phyloP scores from a whole-genome alignment of 306 rosid genomes.

The Morella rubra region DNA sequence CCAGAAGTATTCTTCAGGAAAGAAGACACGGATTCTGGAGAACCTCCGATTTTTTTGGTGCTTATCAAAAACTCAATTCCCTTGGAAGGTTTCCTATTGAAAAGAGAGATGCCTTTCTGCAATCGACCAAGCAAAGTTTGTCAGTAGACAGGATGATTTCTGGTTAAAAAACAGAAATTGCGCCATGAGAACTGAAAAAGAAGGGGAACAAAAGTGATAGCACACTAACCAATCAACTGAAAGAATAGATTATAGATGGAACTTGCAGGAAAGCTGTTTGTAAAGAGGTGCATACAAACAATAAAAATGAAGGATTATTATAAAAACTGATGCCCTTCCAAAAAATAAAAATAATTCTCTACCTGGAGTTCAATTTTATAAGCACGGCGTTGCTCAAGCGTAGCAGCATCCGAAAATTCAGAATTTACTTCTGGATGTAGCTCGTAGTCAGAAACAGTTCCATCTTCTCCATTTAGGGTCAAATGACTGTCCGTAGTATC shows the following conservation, averaged over 20 bases:
- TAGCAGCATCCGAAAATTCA: slow-evolving; percentile 82
- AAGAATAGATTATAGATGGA: slow-evolving; percentile 4
- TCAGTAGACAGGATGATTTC: slow-evolving; percentile 39
- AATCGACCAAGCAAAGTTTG: slow-evolving; percentile 45
- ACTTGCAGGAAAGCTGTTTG: neutral
- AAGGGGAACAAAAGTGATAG: slow-evolving; percentile 5
- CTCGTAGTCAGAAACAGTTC: slow-evolving; percentile 69
- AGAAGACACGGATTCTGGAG: slow-evolving; percentile 88
- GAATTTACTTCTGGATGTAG: slow-evolving; percentile 69
- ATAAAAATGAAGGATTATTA: slow-evolving; percentile 19
- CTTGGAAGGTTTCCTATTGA: slow-evolving; percentile 93
- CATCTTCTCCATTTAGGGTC: slow-evolving; percentile 71
- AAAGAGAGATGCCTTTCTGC: slow-evolving; percentile 96
- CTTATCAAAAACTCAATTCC: slow-evolving; percentile 85
- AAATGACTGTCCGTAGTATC: slow-evolving; percentile 54
- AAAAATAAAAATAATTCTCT: slow-evolving; percentile 27
- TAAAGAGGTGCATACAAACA: slow-evolving; percentile 5
- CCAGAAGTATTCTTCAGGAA: slow-evolving; percentile 80
- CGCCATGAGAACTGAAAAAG: no score
- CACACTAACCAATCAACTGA: neutral
- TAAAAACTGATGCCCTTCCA: slow-evolving; percentile 14
- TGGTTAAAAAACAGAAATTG: slow-evolving; percentile 10
- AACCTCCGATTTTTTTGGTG: slow-evolving; percentile 73
- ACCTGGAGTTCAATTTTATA: slow-evolving; percentile 97
- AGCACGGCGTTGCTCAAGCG: slow-evolving; percentile 92